Evolutionary conservation across 345 rosid species (phyloP).

Genomic region (Linum lewisii): DNA sequence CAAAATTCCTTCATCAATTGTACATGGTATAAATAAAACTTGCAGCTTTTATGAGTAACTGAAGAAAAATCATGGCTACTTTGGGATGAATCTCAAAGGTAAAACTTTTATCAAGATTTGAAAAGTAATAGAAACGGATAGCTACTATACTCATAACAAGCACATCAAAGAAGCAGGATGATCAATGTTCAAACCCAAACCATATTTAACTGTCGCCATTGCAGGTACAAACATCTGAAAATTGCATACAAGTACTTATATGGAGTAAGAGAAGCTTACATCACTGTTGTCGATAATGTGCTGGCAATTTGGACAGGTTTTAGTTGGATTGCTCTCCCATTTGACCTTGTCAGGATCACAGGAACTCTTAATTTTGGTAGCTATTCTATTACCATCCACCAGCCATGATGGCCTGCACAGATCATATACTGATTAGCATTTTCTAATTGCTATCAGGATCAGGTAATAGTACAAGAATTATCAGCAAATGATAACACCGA

Average conservation of each 20-base stretch:
- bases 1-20: not conserved
- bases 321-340: constrained; percentile 80
- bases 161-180: not conserved
- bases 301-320: constrained; percentile 74
- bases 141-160: not conserved
- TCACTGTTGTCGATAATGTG: constrained; percentile 78
- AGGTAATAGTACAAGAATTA: not conserved
- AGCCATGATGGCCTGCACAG: constrained; percentile 72
- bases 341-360: constrained; percentile 35
- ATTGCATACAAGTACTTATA: not conserved
- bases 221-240: not conserved
- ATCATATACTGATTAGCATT: constrained; percentile 3
- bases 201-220: not conserved
- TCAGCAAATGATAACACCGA: not conserved
- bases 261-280: constrained; percentile 27
- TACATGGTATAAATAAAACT: not conserved
- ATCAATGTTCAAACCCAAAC: not conserved
- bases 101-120: not conserved
- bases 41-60: not conserved
- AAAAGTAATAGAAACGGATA: not conserved
- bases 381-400: constrained; percentile 68
- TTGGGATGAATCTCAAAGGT: not conserved
- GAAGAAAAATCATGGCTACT: too few species aligned
- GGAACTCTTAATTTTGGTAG: constrained; percentile 87
- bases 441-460: not conserved